These are phyloP conservation scores for Coniophora puteana DNA, from an alignment of 1,284 basidiomycete species.

Conservation along the genomic window DNA sequence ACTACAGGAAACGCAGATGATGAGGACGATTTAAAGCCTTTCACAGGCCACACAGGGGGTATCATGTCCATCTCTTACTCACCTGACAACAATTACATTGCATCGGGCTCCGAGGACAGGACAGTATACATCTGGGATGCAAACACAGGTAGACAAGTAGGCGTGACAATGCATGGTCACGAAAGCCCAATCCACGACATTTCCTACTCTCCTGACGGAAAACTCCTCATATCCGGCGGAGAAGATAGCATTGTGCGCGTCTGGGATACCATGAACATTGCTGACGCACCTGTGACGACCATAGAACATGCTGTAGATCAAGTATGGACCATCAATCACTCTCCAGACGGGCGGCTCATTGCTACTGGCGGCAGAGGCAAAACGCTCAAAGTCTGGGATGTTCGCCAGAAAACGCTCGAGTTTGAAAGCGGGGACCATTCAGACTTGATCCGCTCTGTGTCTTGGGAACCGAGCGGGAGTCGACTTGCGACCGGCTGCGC, in stretches of 20 bases:
- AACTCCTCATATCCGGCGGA: neutral
- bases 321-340: neutral
- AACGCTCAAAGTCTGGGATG: neutral
- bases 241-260: neutral
- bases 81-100: neutral
- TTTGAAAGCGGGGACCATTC: too few species aligned
- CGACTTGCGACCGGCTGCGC: neutral
- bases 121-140: constrained; percentile 1
- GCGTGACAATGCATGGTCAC: neutral
- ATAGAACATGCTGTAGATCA: too few species aligned
- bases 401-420: too few species aligned
- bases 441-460: too few species aligned
- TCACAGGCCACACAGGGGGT: neutral
- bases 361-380: neutral
- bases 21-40: too few species aligned
- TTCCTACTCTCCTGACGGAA: constrained; percentile 1
- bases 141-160: neutral
- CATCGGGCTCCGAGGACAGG: neutral
- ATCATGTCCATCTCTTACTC: neutral
- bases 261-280: constrained; percentile 2
- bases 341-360: neutral
- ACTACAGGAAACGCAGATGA: too few species aligned
- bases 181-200: neutral
- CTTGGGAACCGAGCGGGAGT: neutral
- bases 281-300: too few species aligned